phyloP scores from a whole-genome alignment of 441 rosid species.

The Metrosideros polymorpha region DNA sequence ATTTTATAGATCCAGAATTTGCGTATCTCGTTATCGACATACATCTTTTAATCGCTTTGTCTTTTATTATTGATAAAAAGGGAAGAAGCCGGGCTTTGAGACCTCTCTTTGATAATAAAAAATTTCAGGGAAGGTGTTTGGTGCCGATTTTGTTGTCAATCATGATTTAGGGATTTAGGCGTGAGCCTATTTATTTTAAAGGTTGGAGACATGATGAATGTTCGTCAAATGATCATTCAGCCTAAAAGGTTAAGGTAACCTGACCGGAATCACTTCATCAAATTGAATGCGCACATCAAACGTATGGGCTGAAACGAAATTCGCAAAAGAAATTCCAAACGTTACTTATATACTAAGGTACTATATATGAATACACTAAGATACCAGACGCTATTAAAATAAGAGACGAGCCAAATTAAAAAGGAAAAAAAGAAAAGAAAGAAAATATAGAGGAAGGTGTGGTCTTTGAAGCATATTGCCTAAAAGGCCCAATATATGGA shows the following conservation, averaged over 20 bases:
- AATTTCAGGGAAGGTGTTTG: background rate
- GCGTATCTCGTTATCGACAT: accelerated
- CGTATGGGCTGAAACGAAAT: background rate
- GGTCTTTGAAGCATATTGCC: background rate
- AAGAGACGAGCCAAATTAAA: background rate
- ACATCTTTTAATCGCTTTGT: background rate
- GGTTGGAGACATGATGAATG: background rate
- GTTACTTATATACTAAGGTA: no score
- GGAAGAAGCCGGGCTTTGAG: accelerated
- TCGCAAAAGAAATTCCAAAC: background rate
- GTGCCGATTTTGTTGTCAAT: background rate
- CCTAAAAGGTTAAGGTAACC: background rate
- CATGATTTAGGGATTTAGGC: background rate
- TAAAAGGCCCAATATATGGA: background rate
- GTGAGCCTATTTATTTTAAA: background rate
- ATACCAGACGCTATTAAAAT: background rate
- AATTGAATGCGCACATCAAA: background rate
- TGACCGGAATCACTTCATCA: no score
- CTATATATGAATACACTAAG: accelerated
- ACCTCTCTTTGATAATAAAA: background rate
- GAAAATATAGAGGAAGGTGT: background rate
- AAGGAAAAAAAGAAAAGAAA: background rate
- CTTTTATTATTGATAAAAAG: background rate
- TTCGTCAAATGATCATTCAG: no score
- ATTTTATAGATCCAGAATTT: accelerated